Evolutionary conservation across 75 land plant genomes (phyloP), one percentile per base, ranked within the genome.

Genomic region (Picea glauca): DNA sequence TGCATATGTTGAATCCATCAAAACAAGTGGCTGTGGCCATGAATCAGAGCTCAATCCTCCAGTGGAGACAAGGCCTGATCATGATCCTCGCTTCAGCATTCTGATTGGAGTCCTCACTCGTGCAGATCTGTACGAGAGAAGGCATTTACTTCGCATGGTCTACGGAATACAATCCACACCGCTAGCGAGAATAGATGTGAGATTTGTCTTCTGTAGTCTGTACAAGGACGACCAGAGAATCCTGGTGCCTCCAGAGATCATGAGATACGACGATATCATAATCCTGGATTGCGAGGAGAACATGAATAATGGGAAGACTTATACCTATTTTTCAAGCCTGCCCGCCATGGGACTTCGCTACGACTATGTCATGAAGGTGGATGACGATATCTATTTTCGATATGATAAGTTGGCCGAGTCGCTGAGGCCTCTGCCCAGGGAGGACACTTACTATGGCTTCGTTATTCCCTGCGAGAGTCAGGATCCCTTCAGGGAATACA

Each of bases 191-290:
- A 77, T 94, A 40, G 91, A 93, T 58, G 79, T 94, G 66, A 83
- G 79, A 62, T 94, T 94, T 79, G 92, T 92, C 32, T 84, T 94
- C 64, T 91, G 94, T 81, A 87, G 84, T 79, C 89, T 88, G 43
- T 85, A 85, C 38, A 87, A 81, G 60, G 88, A 87, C 46, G 85
- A 88, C 32, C 90, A 92, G 72, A 83, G 65, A 33, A 59, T 82
- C 14, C 77, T 90, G 9, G 84, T 94, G 0, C 90, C 90, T 1
- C 76, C 91, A 1, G 96, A 94, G 78, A 86, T 85, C 74, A 78
- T 88, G 81, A 85, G 77, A 1, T 87, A 90, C 81, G 79, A 88
- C 68, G 96, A 94, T 74, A 90, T 94, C 13, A 77, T 93, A 38
- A 85, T 90, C 72, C 84, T 93, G 46, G 83, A 91, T 30, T 88